Base-by-base conservation (phyloP, 805 yeast species). In the Candida parachauliodes region DNA sequence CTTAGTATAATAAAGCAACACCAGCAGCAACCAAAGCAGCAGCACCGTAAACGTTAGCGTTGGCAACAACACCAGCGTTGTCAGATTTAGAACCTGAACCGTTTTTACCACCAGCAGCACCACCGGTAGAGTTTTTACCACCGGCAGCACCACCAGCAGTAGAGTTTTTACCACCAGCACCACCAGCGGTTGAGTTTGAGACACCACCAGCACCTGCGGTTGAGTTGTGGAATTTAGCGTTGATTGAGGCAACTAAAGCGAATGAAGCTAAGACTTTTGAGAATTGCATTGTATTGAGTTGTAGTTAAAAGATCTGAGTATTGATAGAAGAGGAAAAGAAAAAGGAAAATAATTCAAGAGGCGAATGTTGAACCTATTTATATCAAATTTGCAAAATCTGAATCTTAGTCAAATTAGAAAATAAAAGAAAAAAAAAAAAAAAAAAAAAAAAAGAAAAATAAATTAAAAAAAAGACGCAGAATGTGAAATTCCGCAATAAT, bases 11-110 rank as follows among this genome's bases (percentile, higher is more conserved):
- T 30, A 48, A 45, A 30, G 47, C 45, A 36, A 40, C 49, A 40
- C 45, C 52, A 32, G 33, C 42, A 27, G 50, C 52, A 29, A 43
- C 50, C 20, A 43, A 45, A 27, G 39, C 48, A 34, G 41, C 50
- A 34, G 41, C 41, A 39, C 49, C 50, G 29, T 41, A 32, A 22
- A 38, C 30, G 34, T 29, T 34, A 19, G 43, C 40, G 30, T 32
- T 23, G 12, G 25, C 40, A 33, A 37, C 44, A 15, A 29, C 43
- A 36, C 31, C 39, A 24, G 40, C 43, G 19, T 30, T 41, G 33
- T 40, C 38, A 19, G 42, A 26, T 18, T 20, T 34, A 26, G n/a
- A 8, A 34, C 31, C 30, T 11, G 37, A 17, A 21, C 27, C 21
- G 29, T 32, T 29, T 26, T 45, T 43, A 33, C 41, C 33, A 16